Conservation (phyloP, 768 basidiomycete species). For the Sporobolomyces roseus region DNA sequence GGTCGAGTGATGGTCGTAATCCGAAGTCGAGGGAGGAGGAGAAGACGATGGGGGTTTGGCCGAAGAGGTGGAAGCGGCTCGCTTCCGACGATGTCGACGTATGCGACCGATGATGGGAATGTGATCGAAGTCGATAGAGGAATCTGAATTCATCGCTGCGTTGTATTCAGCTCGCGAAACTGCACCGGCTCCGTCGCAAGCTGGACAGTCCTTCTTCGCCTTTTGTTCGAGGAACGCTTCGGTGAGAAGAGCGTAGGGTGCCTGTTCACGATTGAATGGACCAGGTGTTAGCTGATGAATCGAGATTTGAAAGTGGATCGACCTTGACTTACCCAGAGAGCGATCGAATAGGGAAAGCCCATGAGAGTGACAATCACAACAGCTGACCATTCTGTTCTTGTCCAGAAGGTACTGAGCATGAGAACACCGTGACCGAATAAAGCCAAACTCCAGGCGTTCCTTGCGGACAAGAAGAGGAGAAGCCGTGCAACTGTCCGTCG, state of each 20-base stretch:
- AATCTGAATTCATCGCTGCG: slow-evolving; percentile 14
- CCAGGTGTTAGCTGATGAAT: neutral
- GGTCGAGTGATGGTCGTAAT: neutral
- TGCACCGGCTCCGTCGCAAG: neutral
- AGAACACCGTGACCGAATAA: neutral
- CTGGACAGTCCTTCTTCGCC: slow-evolving; percentile 4
- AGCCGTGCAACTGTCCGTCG: neutral
- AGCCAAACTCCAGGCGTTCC: slow-evolving; percentile 14
- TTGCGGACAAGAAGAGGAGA: slow-evolving; percentile 9
- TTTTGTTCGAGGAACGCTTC: slow-evolving; percentile 14
- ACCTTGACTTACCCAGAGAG: slow-evolving; percentile 2
- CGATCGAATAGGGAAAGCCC: slow-evolving; percentile 11
- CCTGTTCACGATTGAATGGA: neutral
- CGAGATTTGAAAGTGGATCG: neutral
- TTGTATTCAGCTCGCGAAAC: slow-evolving; percentile 9
- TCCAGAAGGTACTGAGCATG: slow-evolving; percentile 8
- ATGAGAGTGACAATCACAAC: neutral
- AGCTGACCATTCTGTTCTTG: slow-evolving; percentile 1
- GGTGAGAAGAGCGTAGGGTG: slow-evolving; percentile 11
- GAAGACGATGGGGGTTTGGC: too few species aligned
- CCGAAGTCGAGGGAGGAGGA: neutral
- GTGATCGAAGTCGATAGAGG: slow-evolving; percentile 4
- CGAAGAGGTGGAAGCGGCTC: neutral
- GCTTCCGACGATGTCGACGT: neutral
- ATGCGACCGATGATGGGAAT: slow-evolving; percentile 9